A percentile compares a stretch with the other conserved stretches of the same genome.
Conservation (phyloP, 208 protist genomes). For the Phytomonas sp. region DNA sequence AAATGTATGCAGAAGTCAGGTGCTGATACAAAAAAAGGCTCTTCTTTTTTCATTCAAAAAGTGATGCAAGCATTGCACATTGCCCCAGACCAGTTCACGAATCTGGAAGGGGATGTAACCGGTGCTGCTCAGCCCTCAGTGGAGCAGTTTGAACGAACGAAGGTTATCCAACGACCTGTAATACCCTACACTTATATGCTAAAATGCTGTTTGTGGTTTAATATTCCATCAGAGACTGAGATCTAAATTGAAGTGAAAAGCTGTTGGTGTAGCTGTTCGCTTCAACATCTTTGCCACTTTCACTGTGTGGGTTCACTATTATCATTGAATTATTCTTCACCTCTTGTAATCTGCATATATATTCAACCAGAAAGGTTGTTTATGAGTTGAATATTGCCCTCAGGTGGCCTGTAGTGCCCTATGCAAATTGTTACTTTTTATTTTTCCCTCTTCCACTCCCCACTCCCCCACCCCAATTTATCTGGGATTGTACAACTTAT, state of each 20-base stretch:
- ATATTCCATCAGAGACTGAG: slow-evolving; percentile 3
- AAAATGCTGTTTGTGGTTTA: slow-evolving; percentile 84
- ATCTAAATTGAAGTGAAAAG: background rate
- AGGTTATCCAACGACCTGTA: slow-evolving; percentile 38
- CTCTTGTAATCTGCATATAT: background rate
- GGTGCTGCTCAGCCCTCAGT: slow-evolving; percentile 9
- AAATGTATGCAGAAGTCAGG: slow-evolving; percentile 1
- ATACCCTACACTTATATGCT: slow-evolving; percentile 88
- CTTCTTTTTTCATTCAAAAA: slow-evolving; percentile 30
- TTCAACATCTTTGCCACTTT: background rate
- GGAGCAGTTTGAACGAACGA: slow-evolving; percentile 24
- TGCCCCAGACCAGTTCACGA: slow-evolving; percentile 7
- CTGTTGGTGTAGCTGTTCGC: background rate
- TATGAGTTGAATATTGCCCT: background rate
- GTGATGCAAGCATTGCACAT: slow-evolving; percentile 48
- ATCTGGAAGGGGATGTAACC: background rate
- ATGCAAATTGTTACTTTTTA: background rate
- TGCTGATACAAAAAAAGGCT: slow-evolving; percentile 8
- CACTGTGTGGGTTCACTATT: background rate
- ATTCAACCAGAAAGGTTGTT: background rate
- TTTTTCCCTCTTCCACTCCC: too few species aligned
- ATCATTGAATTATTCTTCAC: background rate
- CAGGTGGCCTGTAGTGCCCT: background rate
- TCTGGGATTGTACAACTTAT: background rate
- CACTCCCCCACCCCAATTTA: too few species aligned